These are phyloP conservation scores for Priceomyces medius DNA, from an alignment of 805 yeast species.

Conservation along the genomic window DNA sequence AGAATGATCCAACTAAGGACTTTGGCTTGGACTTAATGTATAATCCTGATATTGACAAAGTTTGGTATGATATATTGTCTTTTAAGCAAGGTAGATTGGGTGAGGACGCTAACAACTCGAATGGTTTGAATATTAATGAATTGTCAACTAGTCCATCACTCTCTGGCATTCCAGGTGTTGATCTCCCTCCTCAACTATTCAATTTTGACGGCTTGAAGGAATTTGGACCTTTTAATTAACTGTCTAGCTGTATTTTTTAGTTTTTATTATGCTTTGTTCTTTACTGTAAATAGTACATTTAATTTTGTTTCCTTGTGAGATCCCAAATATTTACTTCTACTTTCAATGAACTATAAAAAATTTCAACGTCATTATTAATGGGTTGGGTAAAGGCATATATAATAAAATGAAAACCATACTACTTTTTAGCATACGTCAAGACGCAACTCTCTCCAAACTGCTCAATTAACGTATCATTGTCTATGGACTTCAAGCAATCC, in stretches of 20 bases:
- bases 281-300: neutral
- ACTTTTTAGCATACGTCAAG: conserved; percentile 37
- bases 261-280: neutral
- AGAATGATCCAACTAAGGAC: conserved; percentile 5
- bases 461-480: conserved; percentile 5
- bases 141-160: neutral
- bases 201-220: neutral
- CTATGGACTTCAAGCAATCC: conserved; percentile 18
- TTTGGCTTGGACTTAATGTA: conserved; percentile 19
- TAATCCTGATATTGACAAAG: conserved; percentile 31
- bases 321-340: too few relatives aligned
- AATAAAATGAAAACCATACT: too few relatives aligned
- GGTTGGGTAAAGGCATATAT: too few relatives aligned
- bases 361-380: neutral
- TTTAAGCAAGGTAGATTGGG: conserved; percentile 21
- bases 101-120: neutral
- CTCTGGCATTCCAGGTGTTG: neutral
- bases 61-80: conserved; percentile 36
- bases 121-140: neutral
- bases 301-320: too few relatives aligned
- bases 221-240: neutral
- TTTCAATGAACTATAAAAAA: too few relatives aligned
- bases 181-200: neutral
- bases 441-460: conserved; percentile 19
- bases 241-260: neutral